Base-by-base conservation (phyloP, 345 rosid species). In the Balakata baccata region DNA sequence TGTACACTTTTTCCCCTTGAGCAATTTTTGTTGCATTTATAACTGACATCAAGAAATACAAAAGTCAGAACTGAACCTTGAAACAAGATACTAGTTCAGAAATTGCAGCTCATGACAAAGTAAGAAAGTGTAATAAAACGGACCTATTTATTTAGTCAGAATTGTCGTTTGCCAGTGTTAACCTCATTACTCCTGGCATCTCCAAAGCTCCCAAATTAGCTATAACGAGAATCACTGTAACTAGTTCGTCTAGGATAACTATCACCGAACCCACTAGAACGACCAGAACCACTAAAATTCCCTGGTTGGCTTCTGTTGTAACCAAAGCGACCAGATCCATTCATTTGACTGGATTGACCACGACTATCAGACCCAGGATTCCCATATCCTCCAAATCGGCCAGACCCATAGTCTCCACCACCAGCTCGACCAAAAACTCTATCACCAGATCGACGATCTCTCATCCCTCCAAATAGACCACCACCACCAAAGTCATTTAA, bases 401-500 rank as follows among this genome's bases (percentile, higher is more conserved):
- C 81, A 61, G 45, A 83, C 22, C 85, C 83, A 63, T 67, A 71
- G 73, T 69, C 80, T 53, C 86, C 82, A 9, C 88, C 71, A 62
- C 88, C 85, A 53, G 49, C 78, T 14, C 84, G 81, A n/a, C 91
- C 86, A 72, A 68, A 83, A 70, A 87, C 84, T 47, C 46, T 29
- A 75, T 77, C 86, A 75, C 87, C 86, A 72, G 47, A 79, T 60
- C 82, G 73, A 18, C 89, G 86, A 72, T 82, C 85, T 70, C 90
- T 81, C 79, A 66, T 69, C 34, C 88, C 86, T 51, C 92, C 89
- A 61, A 68, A 74, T 60, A 82, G 86, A 75, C 81, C 69, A 8
- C 80, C 67, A 73, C 46, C 11, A 11, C 85, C 81, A 73, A 86
- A 80, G 60, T 82, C 85, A 76, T 61, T 73, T 7, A 57, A 58